A percentile compares a stretch with the other conserved stretches of the same genome.
Evolutionary conservation across 164 flowering plant genomes (phyloP).

Genomic region (Vitis cinerea): DNA sequence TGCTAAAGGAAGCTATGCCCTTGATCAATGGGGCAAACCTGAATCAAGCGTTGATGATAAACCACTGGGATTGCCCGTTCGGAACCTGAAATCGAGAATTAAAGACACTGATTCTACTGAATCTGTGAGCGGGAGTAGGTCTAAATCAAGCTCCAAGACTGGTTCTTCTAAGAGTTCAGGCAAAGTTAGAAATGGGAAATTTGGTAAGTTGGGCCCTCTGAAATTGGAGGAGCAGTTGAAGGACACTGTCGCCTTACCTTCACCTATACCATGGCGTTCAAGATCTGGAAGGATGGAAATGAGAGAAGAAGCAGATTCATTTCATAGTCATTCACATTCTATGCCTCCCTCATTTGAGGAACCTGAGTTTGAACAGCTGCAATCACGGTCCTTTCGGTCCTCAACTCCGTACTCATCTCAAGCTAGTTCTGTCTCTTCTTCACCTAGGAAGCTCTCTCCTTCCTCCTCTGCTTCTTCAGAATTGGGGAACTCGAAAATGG

Average conservation of each 20-base stretch:
- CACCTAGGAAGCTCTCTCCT: slow-evolving; percentile 10
- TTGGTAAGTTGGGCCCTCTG: slow-evolving; percentile 22
- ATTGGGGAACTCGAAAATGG: slow-evolving; percentile 4
- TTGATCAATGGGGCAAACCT: slow-evolving; percentile 13
- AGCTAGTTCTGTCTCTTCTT: slow-evolving; percentile 18
- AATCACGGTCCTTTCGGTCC: slow-evolving; percentile 17
- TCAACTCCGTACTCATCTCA: slow-evolving; percentile 15
- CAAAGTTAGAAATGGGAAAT: background rate
- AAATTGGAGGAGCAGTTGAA: slow-evolving; percentile 24
- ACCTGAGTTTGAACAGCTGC: slow-evolving; percentile 18
- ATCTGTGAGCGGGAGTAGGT: slow-evolving; percentile 18
- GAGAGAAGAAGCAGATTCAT: slow-evolving; percentile 6
- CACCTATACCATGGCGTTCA: slow-evolving; percentile 27
- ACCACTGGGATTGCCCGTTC: slow-evolving; percentile 46
- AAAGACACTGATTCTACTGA: slow-evolving; percentile 13
- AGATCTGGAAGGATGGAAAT: slow-evolving; percentile 22
- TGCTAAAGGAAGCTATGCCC: slow-evolving; percentile 16
- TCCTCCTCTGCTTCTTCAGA: slow-evolving; percentile 13
- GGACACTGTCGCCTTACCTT: slow-evolving; percentile 16
- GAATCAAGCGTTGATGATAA: slow-evolving; percentile 8
- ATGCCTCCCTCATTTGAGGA: slow-evolving; percentile 34
- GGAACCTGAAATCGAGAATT: slow-evolving; percentile 42
- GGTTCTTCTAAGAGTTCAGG: slow-evolving; percentile 16
- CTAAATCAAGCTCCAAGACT: slow-evolving; percentile 17
- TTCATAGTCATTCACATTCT: slow-evolving; percentile 15